Conservation (phyloP, 2,329 filamentous ascomycete genomes). For the Pezicula radicicola region DNA sequence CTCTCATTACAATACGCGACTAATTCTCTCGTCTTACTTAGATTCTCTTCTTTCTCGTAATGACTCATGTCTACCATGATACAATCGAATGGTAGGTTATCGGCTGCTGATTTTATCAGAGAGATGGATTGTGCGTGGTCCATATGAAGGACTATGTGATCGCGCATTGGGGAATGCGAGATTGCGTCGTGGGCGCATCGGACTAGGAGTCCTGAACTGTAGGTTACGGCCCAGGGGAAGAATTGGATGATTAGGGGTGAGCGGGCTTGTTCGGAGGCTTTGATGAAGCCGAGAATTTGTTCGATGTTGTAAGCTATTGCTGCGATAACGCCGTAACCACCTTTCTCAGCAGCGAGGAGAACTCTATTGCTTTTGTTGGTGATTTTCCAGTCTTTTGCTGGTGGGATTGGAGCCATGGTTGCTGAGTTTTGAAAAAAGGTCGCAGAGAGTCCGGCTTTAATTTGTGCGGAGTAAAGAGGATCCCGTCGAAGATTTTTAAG, state of each 20-base stretch:
- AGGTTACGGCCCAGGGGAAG: slow-evolving; percentile 66
- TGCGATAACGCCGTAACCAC: slow-evolving; percentile 49
- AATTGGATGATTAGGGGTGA: slow-evolving; percentile 65
- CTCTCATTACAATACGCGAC: slow-evolving; percentile 60
- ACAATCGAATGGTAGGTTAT: slow-evolving; percentile 56
- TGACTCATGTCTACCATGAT: slow-evolving; percentile 80
- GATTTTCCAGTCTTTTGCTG: background rate
- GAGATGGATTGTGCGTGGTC: slow-evolving; percentile 63
- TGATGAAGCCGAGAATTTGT: slow-evolving; percentile 63
- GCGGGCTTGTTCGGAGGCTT: slow-evolving; percentile 61
- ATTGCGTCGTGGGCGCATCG: slow-evolving; percentile 40
- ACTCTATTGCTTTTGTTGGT: slow-evolving; percentile 31
- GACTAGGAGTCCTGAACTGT: slow-evolving; percentile 49
- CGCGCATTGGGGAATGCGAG: slow-evolving; percentile 2
- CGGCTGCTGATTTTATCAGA: slow-evolving; percentile 54
- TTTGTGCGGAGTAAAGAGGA: too few species aligned
- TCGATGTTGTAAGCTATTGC: slow-evolving; percentile 64
- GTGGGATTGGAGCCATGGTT: background rate
- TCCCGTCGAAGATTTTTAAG: too few species aligned
- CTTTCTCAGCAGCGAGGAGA: slow-evolving; percentile 45
- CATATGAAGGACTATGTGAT: slow-evolving; percentile 47
- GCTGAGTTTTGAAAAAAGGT: too few species aligned
- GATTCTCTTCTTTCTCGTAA: slow-evolving; percentile 67
- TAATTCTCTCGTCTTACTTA: slow-evolving; percentile 60
- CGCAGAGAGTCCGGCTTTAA: too few species aligned